These are phyloP conservation scores for Ophiostoma populinum DNA, from an alignment of 2,329 filamentous ascomycete genomes.

Conservation along the genomic window DNA sequence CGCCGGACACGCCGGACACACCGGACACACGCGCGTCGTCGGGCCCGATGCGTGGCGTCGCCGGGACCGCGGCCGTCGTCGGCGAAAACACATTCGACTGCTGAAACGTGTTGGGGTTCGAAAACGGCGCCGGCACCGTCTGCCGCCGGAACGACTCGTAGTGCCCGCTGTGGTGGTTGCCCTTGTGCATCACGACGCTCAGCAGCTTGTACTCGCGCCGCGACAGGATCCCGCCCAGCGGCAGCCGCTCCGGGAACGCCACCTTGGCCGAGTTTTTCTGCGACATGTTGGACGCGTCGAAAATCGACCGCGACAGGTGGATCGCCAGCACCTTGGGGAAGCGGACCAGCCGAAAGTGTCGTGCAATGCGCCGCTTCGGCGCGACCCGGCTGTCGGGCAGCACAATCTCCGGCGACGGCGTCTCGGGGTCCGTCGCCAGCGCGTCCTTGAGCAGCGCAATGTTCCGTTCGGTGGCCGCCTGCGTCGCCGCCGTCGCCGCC, in stretches of 20 bases:
- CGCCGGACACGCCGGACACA: conserved; percentile 18
- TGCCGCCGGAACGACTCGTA: conserved; percentile 94
- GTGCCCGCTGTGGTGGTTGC: conserved; percentile 88
- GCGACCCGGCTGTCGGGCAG: conserved; percentile 59
- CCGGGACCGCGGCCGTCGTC: conserved; percentile 34
- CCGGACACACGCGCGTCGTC: neutral
- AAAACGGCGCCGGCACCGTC: conserved; percentile 59
- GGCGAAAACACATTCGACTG: conserved; percentile 56
- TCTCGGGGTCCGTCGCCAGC: conserved; percentile 59
- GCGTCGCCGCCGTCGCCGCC: too few species aligned
- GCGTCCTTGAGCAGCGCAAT: conserved; percentile 12
- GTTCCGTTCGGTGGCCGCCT: too few species aligned
- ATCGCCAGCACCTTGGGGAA: conserved; percentile 86
- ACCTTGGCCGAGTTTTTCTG: conserved; percentile 94
- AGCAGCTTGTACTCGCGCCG: conserved; percentile 70
- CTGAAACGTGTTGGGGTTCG: conserved; percentile 66
- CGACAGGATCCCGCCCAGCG: conserved; percentile 62
- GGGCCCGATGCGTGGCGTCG: conserved; percentile 23
- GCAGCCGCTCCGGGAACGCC: conserved; percentile 71
- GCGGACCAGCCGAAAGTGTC: conserved; percentile 68
- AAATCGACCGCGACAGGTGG: conserved; percentile 86
- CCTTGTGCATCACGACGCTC: conserved; percentile 83
- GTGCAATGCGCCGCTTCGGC: conserved; percentile 69
- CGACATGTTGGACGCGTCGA: conserved; percentile 57
- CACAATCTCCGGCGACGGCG: conserved; percentile 49